Evolutionary conservation across 345 rosid genomes (phyloP), one percentile per base, ranked within the genome.

Genomic region (Ceriops zippeliana): DNA sequence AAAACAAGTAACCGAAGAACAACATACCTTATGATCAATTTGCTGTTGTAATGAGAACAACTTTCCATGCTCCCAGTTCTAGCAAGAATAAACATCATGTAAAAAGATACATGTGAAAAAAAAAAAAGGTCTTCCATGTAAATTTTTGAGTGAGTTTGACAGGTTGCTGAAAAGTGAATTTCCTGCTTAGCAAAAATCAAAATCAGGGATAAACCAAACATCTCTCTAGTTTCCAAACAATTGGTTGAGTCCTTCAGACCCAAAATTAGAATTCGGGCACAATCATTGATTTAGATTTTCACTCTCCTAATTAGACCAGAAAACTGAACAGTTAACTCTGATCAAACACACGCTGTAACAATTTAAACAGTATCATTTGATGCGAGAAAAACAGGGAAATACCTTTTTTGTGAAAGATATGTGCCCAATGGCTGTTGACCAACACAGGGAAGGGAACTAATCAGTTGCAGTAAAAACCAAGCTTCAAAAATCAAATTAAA

Each of bases 41-140:
- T 93, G 98, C 67, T 89, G 88, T 71, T 86, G 92, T 62, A 93
- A 77, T 13, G 96, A 87, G 78, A 87, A 93, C 35, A 90, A 71
- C 75, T 75, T 85, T 58, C 92, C 88, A 15, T 63, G 66, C 72
- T 83, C 93, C 92, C 91, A 90, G 70, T 90, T 81, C 98, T 87
- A 75, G 52, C 58, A 51, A 35, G 0, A 68, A 60, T 5, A 67
- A 34, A 53, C 15, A 11, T 37, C 28, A 20, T 26, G 67, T 49
- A 37, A 63, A 67, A 62, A 52, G 32, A 9, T 30, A 24, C 37
- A 52, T 31, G 8, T 47, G 17, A n/a, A 10, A 0, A 13, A 47
- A 21, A 10, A 38, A 52, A 8, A 17, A 11, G 30, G 60, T 13
- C 49, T 13, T 42, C 4, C 1, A 1, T 13, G 49, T 3, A 42